A percentile compares a stretch with the other conserved stretches of the same genome.
phyloP scores from a whole-genome alignment of 805 yeast species.

The Candida caryicola region DNA sequence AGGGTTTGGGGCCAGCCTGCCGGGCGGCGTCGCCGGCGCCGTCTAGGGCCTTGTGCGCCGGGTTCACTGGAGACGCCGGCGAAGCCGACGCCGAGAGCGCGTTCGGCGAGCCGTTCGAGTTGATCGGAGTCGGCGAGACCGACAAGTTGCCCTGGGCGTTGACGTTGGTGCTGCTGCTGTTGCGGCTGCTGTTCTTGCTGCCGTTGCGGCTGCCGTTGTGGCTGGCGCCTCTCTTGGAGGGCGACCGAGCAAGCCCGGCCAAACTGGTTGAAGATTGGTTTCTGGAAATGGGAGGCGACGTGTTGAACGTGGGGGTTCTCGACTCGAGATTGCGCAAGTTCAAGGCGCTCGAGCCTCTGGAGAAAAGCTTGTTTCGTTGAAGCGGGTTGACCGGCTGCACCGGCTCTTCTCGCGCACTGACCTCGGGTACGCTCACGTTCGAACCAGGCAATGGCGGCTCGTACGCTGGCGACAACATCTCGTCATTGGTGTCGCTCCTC shows the following conservation, averaged over 20 bases:
- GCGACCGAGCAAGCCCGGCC: slow-evolving; percentile 8
- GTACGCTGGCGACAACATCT: slow-evolving; percentile 71
- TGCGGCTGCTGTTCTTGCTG: slow-evolving; percentile 4
- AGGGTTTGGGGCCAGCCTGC: slow-evolving; percentile 17
- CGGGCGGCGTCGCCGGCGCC: background rate
- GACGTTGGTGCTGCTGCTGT: background rate
- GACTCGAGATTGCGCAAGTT: slow-evolving; percentile 21
- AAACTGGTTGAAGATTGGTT: slow-evolving; percentile 34
- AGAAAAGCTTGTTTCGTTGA: slow-evolving; percentile 17
- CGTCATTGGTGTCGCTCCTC: slow-evolving; percentile 44
- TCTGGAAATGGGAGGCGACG: slow-evolving; percentile 43
- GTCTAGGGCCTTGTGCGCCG: slow-evolving; percentile 7
- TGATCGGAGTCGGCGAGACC: too few species aligned
- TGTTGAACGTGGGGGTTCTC: slow-evolving; percentile 21
- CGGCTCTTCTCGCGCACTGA: slow-evolving; percentile 26
- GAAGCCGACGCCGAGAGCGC: too few species aligned
- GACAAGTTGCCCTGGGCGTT: too few species aligned
- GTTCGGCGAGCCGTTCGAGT: too few species aligned
- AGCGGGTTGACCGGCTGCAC: slow-evolving; percentile 3
- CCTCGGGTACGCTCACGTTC: slow-evolving; percentile 30
- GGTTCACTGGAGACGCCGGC: slow-evolving; percentile 8
- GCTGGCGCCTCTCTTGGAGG: slow-evolving; percentile 11
- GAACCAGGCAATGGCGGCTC: slow-evolving; percentile 49
- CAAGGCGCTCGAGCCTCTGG: slow-evolving; percentile 26
- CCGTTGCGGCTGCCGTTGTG: slow-evolving; percentile 4